Conservation (phyloP, 2,329 filamentous ascomycete genomes). For the Cercospora sp. region DNA sequence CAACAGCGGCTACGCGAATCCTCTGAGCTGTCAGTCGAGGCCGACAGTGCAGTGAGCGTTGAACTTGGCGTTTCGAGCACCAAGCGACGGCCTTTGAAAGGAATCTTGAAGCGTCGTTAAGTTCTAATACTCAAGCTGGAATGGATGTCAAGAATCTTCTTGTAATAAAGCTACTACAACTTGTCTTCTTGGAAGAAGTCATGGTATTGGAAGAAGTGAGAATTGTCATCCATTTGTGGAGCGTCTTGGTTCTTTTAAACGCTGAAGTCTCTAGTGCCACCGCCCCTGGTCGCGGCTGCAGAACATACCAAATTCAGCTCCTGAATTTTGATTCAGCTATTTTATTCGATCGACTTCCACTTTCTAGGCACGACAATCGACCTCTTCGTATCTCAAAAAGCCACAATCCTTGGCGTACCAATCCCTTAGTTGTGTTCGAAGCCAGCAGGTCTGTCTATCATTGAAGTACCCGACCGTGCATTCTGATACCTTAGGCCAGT, state of each 20-base stretch:
- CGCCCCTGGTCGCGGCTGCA: not conserved
- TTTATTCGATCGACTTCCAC: not conserved
- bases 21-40: not conserved
- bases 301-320: not conserved
- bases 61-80: not conserved
- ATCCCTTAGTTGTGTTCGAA: too few species aligned
- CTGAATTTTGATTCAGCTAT: not conserved
- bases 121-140: not conserved
- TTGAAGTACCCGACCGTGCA: not conserved
- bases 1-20: not conserved
- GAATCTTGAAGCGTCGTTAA: conserved; percentile 7
- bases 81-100: not conserved
- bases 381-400: not conserved
- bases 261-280: not conserved
- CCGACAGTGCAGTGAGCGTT: not conserved
- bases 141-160: not conserved
- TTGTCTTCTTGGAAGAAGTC: not conserved
- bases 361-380: not conserved
- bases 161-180: not conserved
- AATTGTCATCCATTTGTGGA: not conserved
- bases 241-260: not conserved
- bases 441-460: not conserved
- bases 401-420: not conserved
- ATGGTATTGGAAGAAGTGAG: not conserved
- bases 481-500: not conserved